Percentiles rank a stretch among this genome's conserved stretches.
phyloP scores from a whole-genome alignment of 2,329 filamentous ascomycete genomes.

The Aureobasidium sp. region DNA sequence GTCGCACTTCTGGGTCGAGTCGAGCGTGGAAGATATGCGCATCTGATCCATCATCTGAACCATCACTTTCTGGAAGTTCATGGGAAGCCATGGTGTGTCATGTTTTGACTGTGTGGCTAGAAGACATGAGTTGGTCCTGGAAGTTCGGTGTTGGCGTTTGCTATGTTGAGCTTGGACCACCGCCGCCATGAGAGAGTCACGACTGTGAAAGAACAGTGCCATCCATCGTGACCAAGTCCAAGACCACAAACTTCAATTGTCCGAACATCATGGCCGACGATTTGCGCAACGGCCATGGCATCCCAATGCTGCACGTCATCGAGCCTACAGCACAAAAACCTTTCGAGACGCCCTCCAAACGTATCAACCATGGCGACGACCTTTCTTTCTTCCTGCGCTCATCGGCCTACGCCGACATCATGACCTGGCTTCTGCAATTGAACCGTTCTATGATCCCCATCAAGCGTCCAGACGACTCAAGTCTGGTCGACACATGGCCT shows the following conservation, averaged over 20 bases:
- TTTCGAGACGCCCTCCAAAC: slow-evolving; percentile 65
- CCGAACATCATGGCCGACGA: slow-evolving; percentile 13
- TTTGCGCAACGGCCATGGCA: slow-evolving; percentile 13
- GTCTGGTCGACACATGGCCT: slow-evolving; percentile 45
- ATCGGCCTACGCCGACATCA: slow-evolving; percentile 78
- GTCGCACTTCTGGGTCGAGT: neutral
- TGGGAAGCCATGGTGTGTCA: neutral
- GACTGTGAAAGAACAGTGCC: neutral
- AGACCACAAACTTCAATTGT: neutral
- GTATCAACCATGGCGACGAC: slow-evolving; percentile 77
- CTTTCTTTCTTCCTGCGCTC: slow-evolving; percentile 72
- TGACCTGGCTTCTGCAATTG: slow-evolving; percentile 79
- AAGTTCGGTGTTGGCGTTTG: neutral
- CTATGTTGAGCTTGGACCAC: neutral
- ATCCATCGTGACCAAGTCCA: neutral
- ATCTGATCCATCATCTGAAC: neutral
- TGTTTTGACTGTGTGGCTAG: neutral
- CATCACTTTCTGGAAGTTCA: neutral
- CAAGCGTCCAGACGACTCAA: slow-evolving; percentile 33
- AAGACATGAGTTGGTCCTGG: neutral
- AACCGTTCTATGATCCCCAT: slow-evolving; percentile 78
- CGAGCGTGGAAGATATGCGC: too few relatives aligned
- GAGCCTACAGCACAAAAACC: slow-evolving; percentile 39
- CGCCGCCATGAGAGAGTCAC: neutral
- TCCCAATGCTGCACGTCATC: slow-evolving; percentile 29